Base-by-base conservation (phyloP, 192 early-diverging fungal species). In the Dissophora ornata region DNA sequence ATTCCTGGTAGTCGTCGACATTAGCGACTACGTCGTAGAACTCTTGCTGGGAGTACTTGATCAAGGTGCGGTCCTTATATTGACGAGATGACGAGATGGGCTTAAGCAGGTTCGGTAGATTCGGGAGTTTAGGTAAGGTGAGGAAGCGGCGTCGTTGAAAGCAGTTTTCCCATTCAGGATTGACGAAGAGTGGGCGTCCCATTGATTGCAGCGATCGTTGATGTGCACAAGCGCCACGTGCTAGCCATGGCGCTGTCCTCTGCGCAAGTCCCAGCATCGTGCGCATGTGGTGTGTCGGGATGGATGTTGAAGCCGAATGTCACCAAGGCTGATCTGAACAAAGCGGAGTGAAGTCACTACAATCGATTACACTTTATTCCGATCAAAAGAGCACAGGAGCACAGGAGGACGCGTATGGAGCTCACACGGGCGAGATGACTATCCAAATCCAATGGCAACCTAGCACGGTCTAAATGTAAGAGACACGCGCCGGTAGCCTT, bases 1-100 rank as follows among this genome's bases (percentile, higher is more conserved):
- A 97, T 34, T 83, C 75, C 34, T 87, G 62, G 79, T 97, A 97
- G 24, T 90, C 82, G 53, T 90, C 85, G 6, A 96, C 89, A 80
- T 96, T 93, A 13, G 93, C 79, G 10, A 95, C 93, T 9, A 97
- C 79, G 34, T 86, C 84, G 70, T 90, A 97, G 40, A 97, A 82
- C 78, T 97, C 90, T 44, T 84, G 79, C 44, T 86, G 90, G 8
- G 91, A 86, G 80, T 89, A 92, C n/a, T 91, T 91, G 51, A 82
- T 50, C 13, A 69, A 60, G 21, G 48, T 69, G 1, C 60, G 57
- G 33, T 67, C 73, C 40, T 62, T 67, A 64, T 77, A 77, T 19
- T 67, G 52, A 9, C 64, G 54, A 12, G 45, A 54, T 0, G 59
- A 41, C 2, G 57, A 51, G 25, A 51, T 59, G 32, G 63, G 63